These are phyloP conservation scores for Pythium vanterpoolii DNA, from an alignment of 352 stramenopile genomes.

Conservation along the genomic window DNA sequence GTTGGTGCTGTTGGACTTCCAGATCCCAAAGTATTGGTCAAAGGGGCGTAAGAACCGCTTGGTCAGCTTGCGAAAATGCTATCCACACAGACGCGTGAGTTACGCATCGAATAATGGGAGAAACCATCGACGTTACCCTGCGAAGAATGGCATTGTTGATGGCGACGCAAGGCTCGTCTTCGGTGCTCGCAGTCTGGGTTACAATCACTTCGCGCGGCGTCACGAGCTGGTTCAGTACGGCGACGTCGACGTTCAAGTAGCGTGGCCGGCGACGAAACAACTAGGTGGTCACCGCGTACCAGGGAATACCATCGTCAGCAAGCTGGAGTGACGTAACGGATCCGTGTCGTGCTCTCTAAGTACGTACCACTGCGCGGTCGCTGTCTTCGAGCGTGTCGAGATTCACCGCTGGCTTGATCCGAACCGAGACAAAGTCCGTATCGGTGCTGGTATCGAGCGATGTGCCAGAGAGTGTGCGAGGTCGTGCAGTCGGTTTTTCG, in stretches of 20 bases:
- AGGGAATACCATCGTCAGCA: background rate
- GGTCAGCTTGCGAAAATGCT: slow-evolving; percentile 86
- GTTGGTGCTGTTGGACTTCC: slow-evolving; percentile 48
- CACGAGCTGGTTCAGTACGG: slow-evolving; percentile 65
- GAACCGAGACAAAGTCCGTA: slow-evolving; percentile 30
- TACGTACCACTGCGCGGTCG: slow-evolving; percentile 36
- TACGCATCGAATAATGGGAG: background rate
- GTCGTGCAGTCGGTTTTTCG: slow-evolving; percentile 27
- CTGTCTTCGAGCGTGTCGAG: slow-evolving; percentile 37
- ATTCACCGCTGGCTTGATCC: slow-evolving; percentile 55
- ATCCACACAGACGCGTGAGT: background rate
- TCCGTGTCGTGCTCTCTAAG: slow-evolving; percentile 13
- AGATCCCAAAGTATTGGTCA: slow-evolving; percentile 85
- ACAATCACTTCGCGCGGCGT: slow-evolving; percentile 40
- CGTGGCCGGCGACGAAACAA: slow-evolving; percentile 58
- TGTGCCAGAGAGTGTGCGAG: slow-evolving; percentile 1
- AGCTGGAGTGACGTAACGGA: background rate
- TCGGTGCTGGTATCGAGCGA: slow-evolving; percentile 18
- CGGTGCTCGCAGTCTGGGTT: slow-evolving; percentile 42
- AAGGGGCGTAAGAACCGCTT: slow-evolving; percentile 86
- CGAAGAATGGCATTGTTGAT: slow-evolving; percentile 87
- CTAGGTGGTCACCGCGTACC: slow-evolving; percentile 10
- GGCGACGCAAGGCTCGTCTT: slow-evolving; percentile 63
- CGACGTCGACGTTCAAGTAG: slow-evolving; percentile 52
- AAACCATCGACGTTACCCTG: slow-evolving; percentile 33